Base-by-base conservation (phyloP, 352 stramenopile genomes). In the Phytopythium mirpurense region DNA sequence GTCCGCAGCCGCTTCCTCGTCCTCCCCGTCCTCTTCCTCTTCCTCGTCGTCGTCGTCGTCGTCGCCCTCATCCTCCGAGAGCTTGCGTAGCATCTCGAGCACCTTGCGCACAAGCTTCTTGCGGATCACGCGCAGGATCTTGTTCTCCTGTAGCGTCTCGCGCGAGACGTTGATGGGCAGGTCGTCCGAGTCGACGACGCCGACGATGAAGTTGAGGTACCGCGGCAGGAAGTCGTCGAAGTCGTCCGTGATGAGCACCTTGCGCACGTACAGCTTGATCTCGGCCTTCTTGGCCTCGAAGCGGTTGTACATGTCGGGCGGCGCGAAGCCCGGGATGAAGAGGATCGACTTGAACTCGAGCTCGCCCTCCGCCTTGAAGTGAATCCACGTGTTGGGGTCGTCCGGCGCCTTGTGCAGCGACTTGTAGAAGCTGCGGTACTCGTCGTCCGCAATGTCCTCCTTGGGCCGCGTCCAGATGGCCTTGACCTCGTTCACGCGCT, bases 91-190 rank as follows among this genome's bases (percentile, higher is more conserved):
- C 85, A 99, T 98, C 65, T 99, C 98, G 19, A 99, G 80, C 32
- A 95, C 91, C 78, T 99, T 99, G 64, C 97, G 90, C n/a, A 99
- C 95, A 18, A 99, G 75, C 65, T 99, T 99, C 86, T 99, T 99
- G 56, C 96, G 95, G 67, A 99, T 99, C 41, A 99, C 96, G 59
- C 98, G 95, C 50, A 99, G 68, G 54, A 99, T 97, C 72, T 99
- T 99, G 72, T 98, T 97, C 74, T 99, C 95, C 69, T 99, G 97
- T 42, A 99, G 80, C 49, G 93, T 99, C 73, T 99, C 97, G 57
- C 98, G 91, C 56, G 97, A 99, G 23, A 99, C 97, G 68, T 99
- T 99, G 52, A 99, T 96, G 9, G 98, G 98, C 32, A 99, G 72
- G 70, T 99, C 97, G 61, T 99, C 97, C 44, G 83, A 98, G 82